Evolutionary conservation across 805 yeast species (phyloP).

Genomic region (Yamadazyma insecticola): DNA sequence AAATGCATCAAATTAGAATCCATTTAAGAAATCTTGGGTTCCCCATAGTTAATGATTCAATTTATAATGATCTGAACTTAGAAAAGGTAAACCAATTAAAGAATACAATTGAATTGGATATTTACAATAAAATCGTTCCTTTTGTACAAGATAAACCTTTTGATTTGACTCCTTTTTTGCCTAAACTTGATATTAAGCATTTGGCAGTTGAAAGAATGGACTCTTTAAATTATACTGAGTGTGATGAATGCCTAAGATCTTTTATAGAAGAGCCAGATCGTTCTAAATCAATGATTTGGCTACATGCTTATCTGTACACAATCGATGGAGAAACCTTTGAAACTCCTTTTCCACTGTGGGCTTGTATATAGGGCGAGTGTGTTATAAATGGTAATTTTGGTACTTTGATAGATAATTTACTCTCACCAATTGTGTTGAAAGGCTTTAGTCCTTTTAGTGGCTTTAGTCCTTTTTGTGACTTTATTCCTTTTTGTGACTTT

Average conservation of each 20-base stretch:
- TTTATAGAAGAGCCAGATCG: constrained; percentile 24
- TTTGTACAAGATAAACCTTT: no score
- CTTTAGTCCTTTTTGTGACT: not conserved
- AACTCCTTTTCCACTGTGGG: no score
- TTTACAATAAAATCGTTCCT: constrained; percentile 20
- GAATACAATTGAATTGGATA: constrained; percentile 17
- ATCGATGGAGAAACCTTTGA: no score
- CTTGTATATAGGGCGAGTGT: no score
- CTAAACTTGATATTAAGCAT: constrained; percentile 1
- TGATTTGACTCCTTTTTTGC: no score
- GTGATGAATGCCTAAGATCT: constrained; percentile 30
- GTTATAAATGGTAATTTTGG: constrained; percentile 24
- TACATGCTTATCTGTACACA: constrained; percentile 38
- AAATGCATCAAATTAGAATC: constrained; percentile 55
- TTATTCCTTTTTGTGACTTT: not conserved
- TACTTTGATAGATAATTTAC: constrained; percentile 12
- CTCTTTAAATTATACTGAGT: no score
- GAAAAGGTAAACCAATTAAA: constrained; percentile 13
- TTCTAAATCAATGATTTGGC: constrained; percentile 30
- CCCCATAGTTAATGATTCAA: constrained; percentile 80
- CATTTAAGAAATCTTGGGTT: constrained; percentile 58
- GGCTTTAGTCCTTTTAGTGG: no score
- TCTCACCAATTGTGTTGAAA: constrained; percentile 9
- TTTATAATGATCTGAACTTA: constrained; percentile 21
- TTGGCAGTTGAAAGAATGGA: no score